Base-by-base conservation (phyloP, 805 yeast genomes). In the Alloascoidea hylecoeti region DNA sequence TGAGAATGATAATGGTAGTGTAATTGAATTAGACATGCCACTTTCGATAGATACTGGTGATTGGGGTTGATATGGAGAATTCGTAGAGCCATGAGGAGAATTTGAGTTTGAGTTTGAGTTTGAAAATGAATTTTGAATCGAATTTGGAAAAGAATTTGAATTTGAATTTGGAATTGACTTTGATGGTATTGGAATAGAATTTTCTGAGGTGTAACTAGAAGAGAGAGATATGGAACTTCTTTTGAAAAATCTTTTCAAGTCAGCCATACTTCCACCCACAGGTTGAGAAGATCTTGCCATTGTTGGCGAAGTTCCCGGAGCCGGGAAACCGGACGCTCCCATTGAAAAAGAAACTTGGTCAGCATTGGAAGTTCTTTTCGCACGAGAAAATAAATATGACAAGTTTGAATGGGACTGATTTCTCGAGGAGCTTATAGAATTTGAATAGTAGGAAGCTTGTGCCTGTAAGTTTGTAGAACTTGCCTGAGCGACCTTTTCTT, bases 1-100 rank as follows among this genome's bases (percentile, higher is more conserved):
- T 33, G 80, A 72, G 46, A 78, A 23, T n/a, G 30, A n/a, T n/a
- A 23, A n/a, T n/a, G 9, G 30, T 23, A 9, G 30, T 9, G n/a
- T 9, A 23, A 9, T 23, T 23, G 30, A 23, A 23, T 23, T 23
- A 9, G 30, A 23, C n/a, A n/a, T n/a, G n/a, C n/a, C n/a, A n/a
- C n/a, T n/a, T n/a, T n/a, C n/a, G n/a, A n/a, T n/a, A n/a, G n/a
- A n/a, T n/a, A n/a, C n/a, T n/a, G n/a, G n/a, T 9, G 30, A 9
- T 9, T 23, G 9, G 30, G 30, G 30, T 9, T n/a, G 9, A 9
- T 9, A 23, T n/a, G 30, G 13, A 9, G 30, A 23, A 23, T 23
- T n/a, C 9, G 9, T n/a, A 23, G 9, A 23, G 13, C 13, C 30
- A n/a, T n/a, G 13, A 23, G n/a, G n/a, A n/a, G 13, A 9, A n/a